Conservation (phyloP, 495 filamentous ascomycete species). For the Annulohypoxylon maeteangense region DNA sequence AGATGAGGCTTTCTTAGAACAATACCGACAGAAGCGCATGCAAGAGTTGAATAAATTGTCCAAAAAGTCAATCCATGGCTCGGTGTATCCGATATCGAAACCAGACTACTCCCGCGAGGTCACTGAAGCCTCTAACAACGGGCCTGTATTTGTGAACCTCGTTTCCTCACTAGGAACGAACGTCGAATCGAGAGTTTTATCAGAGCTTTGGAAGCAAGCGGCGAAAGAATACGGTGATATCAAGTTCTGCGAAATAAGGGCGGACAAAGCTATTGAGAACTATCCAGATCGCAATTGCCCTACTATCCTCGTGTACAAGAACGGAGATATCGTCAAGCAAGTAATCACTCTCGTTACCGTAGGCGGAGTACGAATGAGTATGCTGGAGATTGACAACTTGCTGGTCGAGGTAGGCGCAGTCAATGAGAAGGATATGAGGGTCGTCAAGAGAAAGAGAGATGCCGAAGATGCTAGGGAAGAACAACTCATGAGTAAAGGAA, state of each 20-base stretch:
- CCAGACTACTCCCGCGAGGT: conserved; percentile 91
- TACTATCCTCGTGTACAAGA: conserved; percentile 90
- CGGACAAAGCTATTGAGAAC: conserved; percentile 92
- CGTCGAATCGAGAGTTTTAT: conserved; percentile 81
- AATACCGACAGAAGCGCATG: conserved; percentile 86
- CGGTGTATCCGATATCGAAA: conserved; percentile 93
- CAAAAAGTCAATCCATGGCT: conserved; percentile 80
- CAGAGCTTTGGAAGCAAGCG: conserved; percentile 86
- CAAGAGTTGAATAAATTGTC: conserved; percentile 79
- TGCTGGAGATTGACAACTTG: conserved; percentile 73
- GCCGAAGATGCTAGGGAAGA: conserved; percentile 68
- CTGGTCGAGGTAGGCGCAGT: conserved; percentile 85
- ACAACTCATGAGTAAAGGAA: conserved; percentile 56
- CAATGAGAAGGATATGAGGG: conserved; percentile 76
- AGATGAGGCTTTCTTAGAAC: conserved; percentile 88
- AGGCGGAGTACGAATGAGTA: conserved; percentile 72
- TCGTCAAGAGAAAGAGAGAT: conserved; percentile 70
- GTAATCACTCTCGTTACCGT: conserved; percentile 85
- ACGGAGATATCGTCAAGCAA: conserved; percentile 90
- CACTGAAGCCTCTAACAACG: conserved; percentile 84
- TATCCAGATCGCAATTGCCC: conserved; percentile 96
- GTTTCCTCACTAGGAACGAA: conserved; percentile 81
- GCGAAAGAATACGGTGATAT: conserved; percentile 87
- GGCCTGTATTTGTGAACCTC: conserved; percentile 83
- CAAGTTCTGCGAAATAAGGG: conserved; percentile 97